Conservation (phyloP, 2,329 filamentous ascomycete species). For the Alternaria burnsii region DNA sequence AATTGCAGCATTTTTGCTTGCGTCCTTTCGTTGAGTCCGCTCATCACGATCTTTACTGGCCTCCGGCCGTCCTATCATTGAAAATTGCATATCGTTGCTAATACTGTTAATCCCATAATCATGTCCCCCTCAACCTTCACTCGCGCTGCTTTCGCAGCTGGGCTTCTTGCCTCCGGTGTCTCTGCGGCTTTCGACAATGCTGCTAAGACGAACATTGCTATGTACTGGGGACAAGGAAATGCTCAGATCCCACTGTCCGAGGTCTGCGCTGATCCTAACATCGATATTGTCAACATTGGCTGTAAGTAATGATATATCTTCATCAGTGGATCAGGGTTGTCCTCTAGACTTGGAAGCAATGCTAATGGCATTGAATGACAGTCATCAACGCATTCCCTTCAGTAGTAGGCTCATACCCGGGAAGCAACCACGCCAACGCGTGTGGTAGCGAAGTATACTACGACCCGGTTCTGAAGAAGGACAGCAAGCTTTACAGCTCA, state of each 20-base stretch:
- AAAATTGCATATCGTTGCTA: slow-evolving; percentile 34
- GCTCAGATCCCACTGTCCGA: slow-evolving; percentile 59
- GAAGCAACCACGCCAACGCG: slow-evolving; percentile 65
- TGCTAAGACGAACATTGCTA: slow-evolving; percentile 59
- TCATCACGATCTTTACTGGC: slow-evolving; percentile 53
- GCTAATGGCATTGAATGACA: not conserved
- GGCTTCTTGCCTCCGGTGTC: slow-evolving; percentile 45
- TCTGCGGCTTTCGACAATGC: slow-evolving; percentile 54
- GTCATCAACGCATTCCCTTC: slow-evolving; percentile 64
- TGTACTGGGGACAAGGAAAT: slow-evolving; percentile 66
- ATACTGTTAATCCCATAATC: slow-evolving; percentile 39
- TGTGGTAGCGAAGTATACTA: slow-evolving; percentile 51
- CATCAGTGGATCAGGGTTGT: not conserved
- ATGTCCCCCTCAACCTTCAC: slow-evolving; percentile 49
- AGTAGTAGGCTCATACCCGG: slow-evolving; percentile 58
- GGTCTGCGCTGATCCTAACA: slow-evolving; percentile 60
- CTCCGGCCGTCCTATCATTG: slow-evolving; percentile 50
- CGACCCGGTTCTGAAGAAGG: slow-evolving; percentile 31
- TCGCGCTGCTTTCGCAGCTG: slow-evolving; percentile 47
- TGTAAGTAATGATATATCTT: slow-evolving; percentile 33
- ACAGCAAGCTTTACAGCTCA: slow-evolving; percentile 7
- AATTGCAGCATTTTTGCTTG: slow-evolving; percentile 58
- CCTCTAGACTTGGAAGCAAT: not conserved
- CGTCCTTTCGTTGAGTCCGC: slow-evolving; percentile 62
- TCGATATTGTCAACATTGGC: slow-evolving; percentile 65